Evolutionary conservation across 768 basidiomycete genomes (phyloP), one percentile per base, ranked within the genome.

Genomic region (Wakefieldia striispora): DNA sequence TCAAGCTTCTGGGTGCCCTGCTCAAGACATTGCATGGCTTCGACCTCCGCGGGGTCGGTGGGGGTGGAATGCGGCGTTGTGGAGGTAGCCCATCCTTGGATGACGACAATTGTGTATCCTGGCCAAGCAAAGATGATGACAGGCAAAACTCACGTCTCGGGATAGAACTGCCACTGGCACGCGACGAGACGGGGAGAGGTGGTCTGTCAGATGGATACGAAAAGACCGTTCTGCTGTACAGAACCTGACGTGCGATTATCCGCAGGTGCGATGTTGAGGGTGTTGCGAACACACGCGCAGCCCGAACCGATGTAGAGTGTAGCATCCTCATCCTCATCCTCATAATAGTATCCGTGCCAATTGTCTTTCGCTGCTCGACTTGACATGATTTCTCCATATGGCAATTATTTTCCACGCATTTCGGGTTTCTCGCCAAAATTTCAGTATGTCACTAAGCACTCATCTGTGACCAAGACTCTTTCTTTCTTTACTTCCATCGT

Each of bases 1-100:
- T 92, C 91, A 31, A 93, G 74, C 59, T 88, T 89, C 58, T 80
- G 76, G 1, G 91, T 92, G 35, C 91, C 91, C 62, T 86, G 79
- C 69, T 92, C 91, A 19, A 93, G 76, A 54, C 86, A 90, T 44
- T 78, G 76, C 66, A 88, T 70, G 3, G 90, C 88, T 67, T 92
- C 90, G 20, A 74, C 72, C 58, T 92, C 88, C 50, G 87, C 89
- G 26, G 91, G 91, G 70, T 93, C 90, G 20, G 81, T 79, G 31
- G 88, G 76, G 19, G 84, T 83, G n/a, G 89, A 92, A 59, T 91
- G 86, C 7, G 84, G 80, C 11, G 88, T 89, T 10, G 82, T 83
- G 29, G 88, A 88, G 27, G 87, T 84, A 20, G 90, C 90, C 80
- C 82, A 89, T 56, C 89, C 90, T 68, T 56, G 31, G 31, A 40